Conservation (phyloP, 1,139 yeast species). For the Taphrina populina region DNA sequence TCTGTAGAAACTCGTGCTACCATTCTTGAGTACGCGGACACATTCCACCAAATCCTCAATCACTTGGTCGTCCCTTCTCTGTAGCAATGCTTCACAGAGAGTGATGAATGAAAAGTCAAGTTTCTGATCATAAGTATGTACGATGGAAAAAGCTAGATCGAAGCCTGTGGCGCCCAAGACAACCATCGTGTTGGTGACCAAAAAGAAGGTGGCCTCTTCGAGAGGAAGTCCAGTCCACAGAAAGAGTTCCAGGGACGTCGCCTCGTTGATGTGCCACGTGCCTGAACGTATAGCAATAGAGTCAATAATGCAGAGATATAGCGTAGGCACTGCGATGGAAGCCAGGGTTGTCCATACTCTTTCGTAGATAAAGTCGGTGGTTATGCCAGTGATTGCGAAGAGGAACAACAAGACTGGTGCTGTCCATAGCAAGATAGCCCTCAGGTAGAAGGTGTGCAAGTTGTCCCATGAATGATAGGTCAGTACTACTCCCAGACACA, state of each 20-base stretch:
- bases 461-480: slow-evolving; percentile 1
- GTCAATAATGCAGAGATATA: slow-evolving; percentile 30
- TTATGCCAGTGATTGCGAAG: slow-evolving; percentile 16
- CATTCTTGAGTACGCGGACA: slow-evolving; percentile 14
- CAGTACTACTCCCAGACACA: not conserved
- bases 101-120: slow-evolving; percentile 12
- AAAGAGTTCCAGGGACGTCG: slow-evolving; percentile 8
- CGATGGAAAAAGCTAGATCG: slow-evolving; percentile 27
- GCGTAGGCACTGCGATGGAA: slow-evolving; percentile 17
- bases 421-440: slow-evolving; percentile 30
- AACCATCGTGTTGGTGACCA: slow-evolving; percentile 28
- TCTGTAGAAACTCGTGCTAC: slow-evolving; percentile 26
- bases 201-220: slow-evolving; percentile 33
- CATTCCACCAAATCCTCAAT: slow-evolving; percentile 20
- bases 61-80: slow-evolving; percentile 2
- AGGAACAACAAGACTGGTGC: slow-evolving; percentile 32
- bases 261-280: slow-evolving; percentile 33
- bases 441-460: slow-evolving; percentile 25
- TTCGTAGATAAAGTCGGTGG: slow-evolving; percentile 6
- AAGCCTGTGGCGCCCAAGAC: slow-evolving; percentile 33
- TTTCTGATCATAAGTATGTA: slow-evolving; percentile 12
- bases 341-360: slow-evolving; percentile 6
- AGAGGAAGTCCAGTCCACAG: slow-evolving; percentile 31
- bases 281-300: slow-evolving; percentile 32
- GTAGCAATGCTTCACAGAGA: slow-evolving; percentile 13